Conservation (phyloP, 176 grass and related monocot genomes). For the Musa schizocarpa region DNA sequence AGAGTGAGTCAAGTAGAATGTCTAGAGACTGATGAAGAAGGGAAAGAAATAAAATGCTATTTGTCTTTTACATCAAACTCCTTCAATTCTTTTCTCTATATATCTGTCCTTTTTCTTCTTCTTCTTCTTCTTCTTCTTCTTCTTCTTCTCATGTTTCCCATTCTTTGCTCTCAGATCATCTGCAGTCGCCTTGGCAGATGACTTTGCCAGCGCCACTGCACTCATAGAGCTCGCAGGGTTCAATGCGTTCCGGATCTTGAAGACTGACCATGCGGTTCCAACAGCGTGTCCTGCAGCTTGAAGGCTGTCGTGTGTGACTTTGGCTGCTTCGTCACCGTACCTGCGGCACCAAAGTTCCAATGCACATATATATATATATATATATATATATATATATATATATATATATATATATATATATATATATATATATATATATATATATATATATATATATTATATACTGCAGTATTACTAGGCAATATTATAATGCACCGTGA, state of each 20-base stretch:
- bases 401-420: no score
- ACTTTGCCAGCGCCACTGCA: slow-evolving; percentile 43
- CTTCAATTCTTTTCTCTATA: no score
- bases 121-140: background rate
- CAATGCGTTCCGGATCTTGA: slow-evolving; percentile 85
- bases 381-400: no score
- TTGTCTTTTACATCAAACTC: no score
- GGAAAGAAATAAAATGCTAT: no score
- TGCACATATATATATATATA: background rate
- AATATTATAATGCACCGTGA: no score
- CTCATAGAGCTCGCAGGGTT: slow-evolving; percentile 65
- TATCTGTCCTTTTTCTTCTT: no score
- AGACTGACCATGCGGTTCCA: slow-evolving; percentile 83
- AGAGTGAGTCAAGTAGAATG: no score
- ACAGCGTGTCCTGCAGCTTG: slow-evolving; percentile 71
- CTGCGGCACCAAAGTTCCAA: slow-evolving; percentile 22
- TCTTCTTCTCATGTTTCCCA: slow-evolving; percentile 31
- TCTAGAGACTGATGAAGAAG: no score
- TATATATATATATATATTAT: background rate
- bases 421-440: no score
- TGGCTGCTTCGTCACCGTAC: slow-evolving; percentile 75
- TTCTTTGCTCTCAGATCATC: slow-evolving; percentile 36
- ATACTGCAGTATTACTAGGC: no score
- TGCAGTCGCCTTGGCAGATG: slow-evolving; percentile 45
- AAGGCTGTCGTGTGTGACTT: slow-evolving; percentile 55